Conservation (phyloP, 768 basidiomycete species). For the Tricholoma sp. region DNA sequence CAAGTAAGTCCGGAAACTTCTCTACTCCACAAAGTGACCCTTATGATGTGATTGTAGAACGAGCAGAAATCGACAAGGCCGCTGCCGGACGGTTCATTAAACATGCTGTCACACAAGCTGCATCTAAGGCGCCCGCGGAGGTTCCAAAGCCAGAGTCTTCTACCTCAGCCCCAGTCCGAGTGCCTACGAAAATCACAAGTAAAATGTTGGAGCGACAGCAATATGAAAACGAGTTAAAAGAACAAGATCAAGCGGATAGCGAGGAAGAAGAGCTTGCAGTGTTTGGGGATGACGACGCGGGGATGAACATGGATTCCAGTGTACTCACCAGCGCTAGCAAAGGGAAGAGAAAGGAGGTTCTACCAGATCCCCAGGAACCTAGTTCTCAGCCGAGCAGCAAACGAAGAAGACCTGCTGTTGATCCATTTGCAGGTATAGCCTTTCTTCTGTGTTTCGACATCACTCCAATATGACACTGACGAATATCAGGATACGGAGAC, state of each 20-base stretch:
- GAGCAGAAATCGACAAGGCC: conserved; percentile 62
- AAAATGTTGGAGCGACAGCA: conserved; percentile 71
- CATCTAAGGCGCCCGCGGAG: conserved; percentile 31
- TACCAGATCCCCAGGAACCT: neutral
- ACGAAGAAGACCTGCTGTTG: conserved; percentile 48
- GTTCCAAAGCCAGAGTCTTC: conserved; percentile 20
- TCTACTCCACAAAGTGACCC: neutral
- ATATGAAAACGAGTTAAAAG: conserved; percentile 53
- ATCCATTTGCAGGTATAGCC: conserved; percentile 61
- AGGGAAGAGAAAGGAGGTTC: conserved; percentile 25
- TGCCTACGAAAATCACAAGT: conserved; percentile 55
- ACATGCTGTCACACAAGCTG: conserved; percentile 68
- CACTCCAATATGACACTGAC: neutral
- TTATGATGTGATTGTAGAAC: conserved; percentile 22
- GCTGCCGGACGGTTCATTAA: conserved; percentile 83
- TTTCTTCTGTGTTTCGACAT: neutral
- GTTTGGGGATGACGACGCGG: conserved; percentile 26
- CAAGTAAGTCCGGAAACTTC: conserved; percentile 35
- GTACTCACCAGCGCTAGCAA: conserved; percentile 23
- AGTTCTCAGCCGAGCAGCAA: conserved; percentile 24
- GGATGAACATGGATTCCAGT: conserved; percentile 12
- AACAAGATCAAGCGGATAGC: conserved; percentile 39
- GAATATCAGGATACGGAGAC: conserved; percentile 30
- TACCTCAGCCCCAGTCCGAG: conserved; percentile 20
- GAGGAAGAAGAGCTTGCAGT: conserved; percentile 39